These are phyloP conservation scores for Trametes gibbosa DNA, from an alignment of 768 basidiomycete species.

Conservation along the genomic window DNA sequence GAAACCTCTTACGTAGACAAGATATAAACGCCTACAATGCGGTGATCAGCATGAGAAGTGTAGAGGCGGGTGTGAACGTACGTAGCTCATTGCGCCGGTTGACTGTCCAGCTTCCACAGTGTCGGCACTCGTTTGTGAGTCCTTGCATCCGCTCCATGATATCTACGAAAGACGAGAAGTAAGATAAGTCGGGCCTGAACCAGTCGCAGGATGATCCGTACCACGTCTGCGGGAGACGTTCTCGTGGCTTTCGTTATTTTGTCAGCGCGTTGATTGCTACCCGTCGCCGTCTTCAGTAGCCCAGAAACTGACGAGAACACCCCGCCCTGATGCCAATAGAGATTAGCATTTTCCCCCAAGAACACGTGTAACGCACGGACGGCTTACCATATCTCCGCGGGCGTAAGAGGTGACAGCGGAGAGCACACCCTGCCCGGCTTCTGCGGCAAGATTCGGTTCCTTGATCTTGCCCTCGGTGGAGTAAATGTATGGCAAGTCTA, in stretches of 20 bases:
- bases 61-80: slow-evolving; percentile 35
- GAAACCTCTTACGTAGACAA: slow-evolving; percentile 42
- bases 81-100: slow-evolving; percentile 82
- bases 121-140: slow-evolving; percentile 82
- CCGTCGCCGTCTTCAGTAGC: slow-evolving; percentile 73
- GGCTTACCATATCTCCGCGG: slow-evolving; percentile 61
- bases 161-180: slow-evolving; percentile 44
- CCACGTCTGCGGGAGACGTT: slow-evolving; percentile 88
- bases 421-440: slow-evolving; percentile 86
- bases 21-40: slow-evolving; percentile 55
- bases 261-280: slow-evolving; percentile 60
- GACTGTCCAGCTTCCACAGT: slow-evolving; percentile 67
- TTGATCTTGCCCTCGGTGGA: slow-evolving; percentile 95
- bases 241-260: slow-evolving; percentile 48
- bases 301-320: slow-evolving; percentile 71
- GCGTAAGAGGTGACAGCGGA: slow-evolving; percentile 75
- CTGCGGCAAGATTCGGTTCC: slow-evolving; percentile 85
- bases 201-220: slow-evolving; percentile 37
- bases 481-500: slow-evolving; percentile 55
- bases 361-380: neutral
- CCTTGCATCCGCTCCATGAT: slow-evolving; percentile 83
- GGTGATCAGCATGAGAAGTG: neutral
- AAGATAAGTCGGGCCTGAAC: neutral
- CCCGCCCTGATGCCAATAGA: slow-evolving; percentile 40
- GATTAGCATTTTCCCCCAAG: neutral